Conservation (phyloP, 2,329 filamentous ascomycete species). For the Aspergillus chevalieri region DNA sequence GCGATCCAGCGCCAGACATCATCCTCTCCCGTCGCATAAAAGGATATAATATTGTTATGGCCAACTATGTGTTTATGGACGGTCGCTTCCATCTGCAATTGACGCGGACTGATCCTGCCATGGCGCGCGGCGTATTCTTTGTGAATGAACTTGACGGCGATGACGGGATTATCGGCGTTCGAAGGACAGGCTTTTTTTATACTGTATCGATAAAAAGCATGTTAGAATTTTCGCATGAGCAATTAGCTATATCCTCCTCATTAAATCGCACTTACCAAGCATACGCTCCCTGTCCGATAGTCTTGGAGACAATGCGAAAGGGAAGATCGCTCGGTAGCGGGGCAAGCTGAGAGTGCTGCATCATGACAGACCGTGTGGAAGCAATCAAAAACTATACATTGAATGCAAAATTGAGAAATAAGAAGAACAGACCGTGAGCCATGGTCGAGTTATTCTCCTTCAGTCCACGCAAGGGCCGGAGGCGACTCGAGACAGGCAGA, state of each 20-base stretch:
- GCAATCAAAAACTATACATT: not conserved
- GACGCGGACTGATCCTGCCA: slow-evolving; percentile 81
- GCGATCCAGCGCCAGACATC: slow-evolving; percentile 90
- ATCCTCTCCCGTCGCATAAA: slow-evolving; percentile 83
- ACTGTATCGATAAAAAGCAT: slow-evolving; percentile 40
- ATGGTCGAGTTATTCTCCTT: slow-evolving; percentile 3
- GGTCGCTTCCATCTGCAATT: slow-evolving; percentile 85
- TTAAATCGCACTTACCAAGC: slow-evolving; percentile 61
- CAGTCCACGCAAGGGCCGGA: slow-evolving; percentile 12
- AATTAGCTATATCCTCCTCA: too few species aligned
- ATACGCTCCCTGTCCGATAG: slow-evolving; percentile 93
- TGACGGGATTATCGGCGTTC: slow-evolving; percentile 64
- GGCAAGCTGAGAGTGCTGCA: slow-evolving; percentile 77
- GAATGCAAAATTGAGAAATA: slow-evolving; percentile 2
- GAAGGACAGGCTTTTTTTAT: slow-evolving; percentile 89
- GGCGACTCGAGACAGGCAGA: slow-evolving; percentile 1
- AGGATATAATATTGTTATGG: slow-evolving; percentile 90
- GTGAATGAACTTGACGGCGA: slow-evolving; percentile 98
- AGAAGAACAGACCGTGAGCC: slow-evolving; percentile 1
- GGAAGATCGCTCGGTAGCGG: slow-evolving; percentile 78
- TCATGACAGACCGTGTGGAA: slow-evolving; percentile 24
- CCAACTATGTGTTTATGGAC: slow-evolving; percentile 82
- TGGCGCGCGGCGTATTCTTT: slow-evolving; percentile 88
- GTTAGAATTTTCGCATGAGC: too few species aligned
- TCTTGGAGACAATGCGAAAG: slow-evolving; percentile 92